Evolutionary conservation across 140 eudicot genomes (phyloP).

Genomic region (Flaveria floridana): DNA sequence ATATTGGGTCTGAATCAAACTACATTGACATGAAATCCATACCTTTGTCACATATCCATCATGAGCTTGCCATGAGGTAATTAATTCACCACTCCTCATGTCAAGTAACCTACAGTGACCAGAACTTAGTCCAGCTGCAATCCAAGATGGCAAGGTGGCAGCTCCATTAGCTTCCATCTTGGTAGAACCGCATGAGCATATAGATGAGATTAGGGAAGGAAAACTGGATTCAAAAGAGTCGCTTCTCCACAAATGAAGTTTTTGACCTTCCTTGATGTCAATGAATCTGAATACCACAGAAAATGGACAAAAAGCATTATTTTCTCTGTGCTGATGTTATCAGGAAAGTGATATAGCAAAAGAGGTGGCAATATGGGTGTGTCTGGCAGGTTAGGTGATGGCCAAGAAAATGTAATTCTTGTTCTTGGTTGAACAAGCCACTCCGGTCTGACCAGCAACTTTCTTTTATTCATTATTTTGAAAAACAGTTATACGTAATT

Average conservation of each 20-base stretch:
- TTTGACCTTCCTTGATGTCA: slow-evolving; percentile 71
- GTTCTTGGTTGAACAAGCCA: not conserved
- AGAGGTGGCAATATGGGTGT: not conserved
- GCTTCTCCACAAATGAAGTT: slow-evolving; percentile 93
- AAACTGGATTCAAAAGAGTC: slow-evolving; percentile 64
- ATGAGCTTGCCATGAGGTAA: slow-evolving; percentile 95
- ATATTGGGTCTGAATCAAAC: not conserved
- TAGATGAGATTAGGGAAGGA: slow-evolving; percentile 74
- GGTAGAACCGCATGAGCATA: slow-evolving; percentile 70
- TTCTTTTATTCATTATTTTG: not conserved
- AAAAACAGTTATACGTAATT: not conserved
- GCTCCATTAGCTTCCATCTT: slow-evolving; percentile 47
- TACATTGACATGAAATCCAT: slow-evolving; percentile 16
- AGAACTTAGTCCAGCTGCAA: slow-evolving; percentile 87
- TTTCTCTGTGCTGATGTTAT: slow-evolving; percentile 6
- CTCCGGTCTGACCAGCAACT: not conserved
- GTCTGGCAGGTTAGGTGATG: not conserved
- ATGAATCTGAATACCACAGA: slow-evolving; percentile 59
- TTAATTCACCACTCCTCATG: slow-evolving; percentile 78
- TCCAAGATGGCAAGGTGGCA: slow-evolving; percentile 63
- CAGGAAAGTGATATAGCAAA: not conserved
- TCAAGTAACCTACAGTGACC: slow-evolving; percentile 87
- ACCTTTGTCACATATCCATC: slow-evolving; percentile 99
- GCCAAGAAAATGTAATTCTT: not conserved
- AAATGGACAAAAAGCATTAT: not conserved